phyloP scores from a whole-genome alignment of 2,329 filamentous ascomycete genomes.

The Neodidymelliopsis sp. region DNA sequence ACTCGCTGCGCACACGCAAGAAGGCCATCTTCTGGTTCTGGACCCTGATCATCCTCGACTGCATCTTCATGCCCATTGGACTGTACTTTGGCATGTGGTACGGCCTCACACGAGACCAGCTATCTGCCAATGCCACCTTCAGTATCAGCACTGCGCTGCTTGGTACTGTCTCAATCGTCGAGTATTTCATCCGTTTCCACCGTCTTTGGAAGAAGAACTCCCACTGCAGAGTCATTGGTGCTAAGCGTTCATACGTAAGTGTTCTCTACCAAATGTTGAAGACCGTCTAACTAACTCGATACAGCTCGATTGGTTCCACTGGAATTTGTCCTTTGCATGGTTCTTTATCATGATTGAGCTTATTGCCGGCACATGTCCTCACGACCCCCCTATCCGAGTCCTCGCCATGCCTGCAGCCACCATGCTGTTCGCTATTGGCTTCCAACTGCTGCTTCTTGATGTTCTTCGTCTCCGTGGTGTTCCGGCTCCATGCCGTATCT shows the following conservation, averaged over 20 bases:
- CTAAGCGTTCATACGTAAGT: slow-evolving; percentile 51
- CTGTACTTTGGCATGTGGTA: slow-evolving; percentile 70
- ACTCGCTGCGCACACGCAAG: slow-evolving; percentile 62
- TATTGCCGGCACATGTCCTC: slow-evolving; percentile 59
- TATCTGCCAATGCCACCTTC: slow-evolving; percentile 61
- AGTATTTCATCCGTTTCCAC: slow-evolving; percentile 60
- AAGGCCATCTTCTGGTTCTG: slow-evolving; percentile 66
- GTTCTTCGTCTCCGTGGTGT: slow-evolving; percentile 54
- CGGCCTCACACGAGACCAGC: slow-evolving; percentile 53
- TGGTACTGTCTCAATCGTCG: slow-evolving; percentile 62
- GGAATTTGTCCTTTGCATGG: slow-evolving; percentile 64
- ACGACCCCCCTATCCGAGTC: slow-evolving; percentile 60
- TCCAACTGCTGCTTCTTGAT: slow-evolving; percentile 60
- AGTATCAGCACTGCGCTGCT: slow-evolving; percentile 62
- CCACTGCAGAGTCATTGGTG: slow-evolving; percentile 61
- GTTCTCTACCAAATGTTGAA: not conserved
- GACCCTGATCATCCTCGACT: slow-evolving; percentile 66
- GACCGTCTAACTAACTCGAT: not conserved
- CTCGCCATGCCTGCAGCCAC: slow-evolving; percentile 61
- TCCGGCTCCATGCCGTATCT: slow-evolving; percentile 60
- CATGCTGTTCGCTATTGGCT: slow-evolving; percentile 61
- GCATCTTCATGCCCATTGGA: slow-evolving; percentile 64
- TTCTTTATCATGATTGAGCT: slow-evolving; percentile 65
- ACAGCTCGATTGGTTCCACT: slow-evolving; percentile 65
- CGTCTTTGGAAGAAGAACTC: slow-evolving; percentile 61